A percentile compares a stretch with the other conserved stretches of the same genome.
phyloP scores from a whole-genome alignment of 805 yeast species.

The Starmerella potacharoeniae region DNA sequence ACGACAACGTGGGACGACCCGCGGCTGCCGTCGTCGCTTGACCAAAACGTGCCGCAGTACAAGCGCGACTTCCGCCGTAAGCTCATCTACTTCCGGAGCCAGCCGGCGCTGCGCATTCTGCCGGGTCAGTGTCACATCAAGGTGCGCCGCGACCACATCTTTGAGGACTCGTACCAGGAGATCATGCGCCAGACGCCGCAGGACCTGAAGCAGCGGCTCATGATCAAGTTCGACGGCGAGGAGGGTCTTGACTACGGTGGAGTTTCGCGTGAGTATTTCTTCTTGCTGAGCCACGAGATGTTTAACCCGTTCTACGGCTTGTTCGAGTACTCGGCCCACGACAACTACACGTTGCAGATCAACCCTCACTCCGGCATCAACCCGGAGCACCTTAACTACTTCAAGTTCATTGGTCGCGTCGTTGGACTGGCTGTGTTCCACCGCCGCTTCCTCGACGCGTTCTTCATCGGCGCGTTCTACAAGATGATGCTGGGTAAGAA shows the following conservation, averaged over 20 bases:
- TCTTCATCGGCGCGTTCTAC: slow-evolving; percentile 95
- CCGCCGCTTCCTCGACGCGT: slow-evolving; percentile 92
- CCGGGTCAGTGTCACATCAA: slow-evolving; percentile 99
- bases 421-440: slow-evolving; percentile 98
- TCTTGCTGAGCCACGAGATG: slow-evolving; percentile 93
- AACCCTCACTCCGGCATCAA: slow-evolving; percentile 94
- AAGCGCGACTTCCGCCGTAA: slow-evolving; percentile 98
- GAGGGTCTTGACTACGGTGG: slow-evolving; percentile 99
- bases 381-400: slow-evolving; percentile 95
- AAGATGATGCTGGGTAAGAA: slow-evolving; percentile 94
- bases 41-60: slow-evolving; percentile 97
- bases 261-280: slow-evolving; percentile 95
- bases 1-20: slow-evolving; percentile 99
- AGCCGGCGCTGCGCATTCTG: slow-evolving; percentile 89
- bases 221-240: slow-evolving; percentile 98
- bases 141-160: slow-evolving; percentile 90
- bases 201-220: slow-evolving; percentile 90
- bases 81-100: slow-evolving; percentile 93
- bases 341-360: slow-evolving; percentile 93
- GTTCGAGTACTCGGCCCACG: slow-evolving; percentile 95
- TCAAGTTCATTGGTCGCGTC: slow-evolving; percentile 96
- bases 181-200: slow-evolving; percentile 98
- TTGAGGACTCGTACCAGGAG: slow-evolving; percentile 96
- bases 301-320: slow-evolving; percentile 95
- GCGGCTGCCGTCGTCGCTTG: slow-evolving; percentile 89